These are phyloP conservation scores for Raphanus sativus DNA, from an alignment of 345 rosid species.

Conservation along the genomic window DNA sequence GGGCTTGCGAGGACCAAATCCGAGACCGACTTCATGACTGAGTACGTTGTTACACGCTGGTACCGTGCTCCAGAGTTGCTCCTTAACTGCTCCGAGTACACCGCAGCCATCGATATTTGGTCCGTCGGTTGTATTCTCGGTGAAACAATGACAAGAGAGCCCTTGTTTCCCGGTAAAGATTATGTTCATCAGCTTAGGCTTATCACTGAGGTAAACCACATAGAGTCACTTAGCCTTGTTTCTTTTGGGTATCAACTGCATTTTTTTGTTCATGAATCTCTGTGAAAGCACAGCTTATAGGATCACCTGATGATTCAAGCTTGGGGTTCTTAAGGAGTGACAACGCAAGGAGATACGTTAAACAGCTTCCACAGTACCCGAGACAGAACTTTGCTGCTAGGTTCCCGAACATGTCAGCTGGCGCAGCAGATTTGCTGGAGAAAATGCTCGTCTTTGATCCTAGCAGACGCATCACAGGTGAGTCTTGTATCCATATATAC, in stretches of 20 bases:
- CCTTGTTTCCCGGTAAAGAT: constrained; percentile 93
- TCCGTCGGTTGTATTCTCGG: constrained; percentile 96
- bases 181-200: constrained; percentile 90
- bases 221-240: background rate
- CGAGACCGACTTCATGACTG: constrained; percentile 94
- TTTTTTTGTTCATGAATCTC: constrained; percentile 10
- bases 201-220: constrained; percentile 63
- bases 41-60: constrained; percentile 33
- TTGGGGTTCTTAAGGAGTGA: constrained; percentile 94
- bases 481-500: background rate
- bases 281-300: constrained; percentile 66
- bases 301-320: constrained; percentile 95
- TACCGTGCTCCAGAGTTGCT: constrained; percentile 62
- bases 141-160: constrained; percentile 73
- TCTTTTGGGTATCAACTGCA: background rate
- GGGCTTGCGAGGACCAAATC: constrained; percentile 97
- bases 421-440: constrained; percentile 84
- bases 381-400: constrained; percentile 73
- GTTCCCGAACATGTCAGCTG: constrained; percentile 72
- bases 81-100: constrained; percentile 91
- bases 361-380: constrained; percentile 93
- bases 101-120: constrained; percentile 96
- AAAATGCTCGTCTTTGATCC: constrained; percentile 98
- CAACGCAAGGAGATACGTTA: constrained; percentile 88
- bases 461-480: constrained; percentile 87